phyloP scores from a whole-genome alignment of 345 rosid species.

The Rhodamnia argentea region DNA sequence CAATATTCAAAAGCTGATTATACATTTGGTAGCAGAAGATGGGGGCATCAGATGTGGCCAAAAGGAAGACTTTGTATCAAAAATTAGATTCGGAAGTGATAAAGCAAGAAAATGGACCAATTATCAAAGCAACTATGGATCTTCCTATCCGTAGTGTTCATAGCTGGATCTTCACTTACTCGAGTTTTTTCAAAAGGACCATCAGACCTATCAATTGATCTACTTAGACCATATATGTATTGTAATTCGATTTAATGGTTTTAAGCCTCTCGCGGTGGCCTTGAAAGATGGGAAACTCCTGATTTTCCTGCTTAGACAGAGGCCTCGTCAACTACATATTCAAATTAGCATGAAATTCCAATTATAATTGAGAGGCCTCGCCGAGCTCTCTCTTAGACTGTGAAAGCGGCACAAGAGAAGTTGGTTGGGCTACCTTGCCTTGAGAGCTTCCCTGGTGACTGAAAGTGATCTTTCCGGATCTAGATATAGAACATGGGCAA shows the following conservation, averaged over 20 bases:
- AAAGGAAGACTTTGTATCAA: not conserved
- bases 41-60: not conserved
- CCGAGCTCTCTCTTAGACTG: not conserved
- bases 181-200: not conserved
- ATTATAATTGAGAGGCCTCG: not conserved
- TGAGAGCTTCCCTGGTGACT: not conserved
- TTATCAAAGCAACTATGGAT: not conserved
- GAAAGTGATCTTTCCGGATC: not conserved
- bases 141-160: accelerated
- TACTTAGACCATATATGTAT: not conserved
- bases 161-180: not conserved
- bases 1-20: not conserved
- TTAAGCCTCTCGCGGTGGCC: not conserved
- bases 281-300: not conserved
- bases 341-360: not conserved
- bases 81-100: not conserved
- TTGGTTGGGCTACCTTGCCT: not conserved
- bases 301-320: not conserved
- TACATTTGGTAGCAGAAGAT: not conserved
- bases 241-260: not conserved
- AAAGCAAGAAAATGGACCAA: not conserved
- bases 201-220: not conserved
- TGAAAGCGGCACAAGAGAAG: not conserved
- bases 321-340: not conserved
- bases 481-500: not conserved